Conservation (phyloP, 139 green algal genomes). For the Ulvella scutata region DNA sequence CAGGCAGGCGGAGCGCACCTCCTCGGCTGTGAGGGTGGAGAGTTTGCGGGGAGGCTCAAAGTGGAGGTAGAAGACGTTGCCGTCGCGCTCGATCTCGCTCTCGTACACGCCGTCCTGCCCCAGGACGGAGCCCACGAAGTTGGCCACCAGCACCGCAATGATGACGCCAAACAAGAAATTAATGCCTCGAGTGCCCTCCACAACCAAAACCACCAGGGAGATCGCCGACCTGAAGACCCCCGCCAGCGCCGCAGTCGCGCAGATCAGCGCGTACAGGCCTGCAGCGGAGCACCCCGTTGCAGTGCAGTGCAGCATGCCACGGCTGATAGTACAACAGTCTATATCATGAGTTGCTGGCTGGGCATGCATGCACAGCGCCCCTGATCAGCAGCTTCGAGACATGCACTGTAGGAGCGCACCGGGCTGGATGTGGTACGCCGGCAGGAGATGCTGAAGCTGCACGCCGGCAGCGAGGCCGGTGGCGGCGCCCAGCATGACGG, state of each 20-base stretch:
- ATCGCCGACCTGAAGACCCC: constrained; percentile 78
- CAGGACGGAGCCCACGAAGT: constrained; percentile 62
- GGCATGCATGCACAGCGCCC: not conserved
- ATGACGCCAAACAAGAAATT: constrained; percentile 77
- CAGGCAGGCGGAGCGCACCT: constrained; percentile 7
- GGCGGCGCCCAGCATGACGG: constrained; percentile 43
- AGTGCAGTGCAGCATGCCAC: not conserved
- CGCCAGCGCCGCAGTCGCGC: constrained; percentile 57
- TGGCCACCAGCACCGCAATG: constrained; percentile 62
- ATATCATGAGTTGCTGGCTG: not conserved
- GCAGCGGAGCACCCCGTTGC: not conserved
- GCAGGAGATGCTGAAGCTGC: constrained; percentile 35
- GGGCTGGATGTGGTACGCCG: constrained; percentile 32
- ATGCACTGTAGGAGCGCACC: constrained; percentile 8
- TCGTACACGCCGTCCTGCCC: constrained; percentile 76
- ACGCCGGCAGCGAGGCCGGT: constrained; percentile 17
- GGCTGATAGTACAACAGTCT: not conserved
- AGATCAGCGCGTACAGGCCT: constrained; percentile 66
- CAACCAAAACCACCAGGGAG: constrained; percentile 76
- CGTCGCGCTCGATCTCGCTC: constrained; percentile 62
- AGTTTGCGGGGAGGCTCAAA: constrained; percentile 33
- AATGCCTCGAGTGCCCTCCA: constrained; percentile 65
- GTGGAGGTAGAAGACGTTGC: constrained; percentile 57
- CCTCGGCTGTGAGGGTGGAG: constrained; percentile 20
- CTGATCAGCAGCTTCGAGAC: not conserved